Conservation (phyloP, 2,329 filamentous ascomycete genomes). For the Chalara sp. region DNA sequence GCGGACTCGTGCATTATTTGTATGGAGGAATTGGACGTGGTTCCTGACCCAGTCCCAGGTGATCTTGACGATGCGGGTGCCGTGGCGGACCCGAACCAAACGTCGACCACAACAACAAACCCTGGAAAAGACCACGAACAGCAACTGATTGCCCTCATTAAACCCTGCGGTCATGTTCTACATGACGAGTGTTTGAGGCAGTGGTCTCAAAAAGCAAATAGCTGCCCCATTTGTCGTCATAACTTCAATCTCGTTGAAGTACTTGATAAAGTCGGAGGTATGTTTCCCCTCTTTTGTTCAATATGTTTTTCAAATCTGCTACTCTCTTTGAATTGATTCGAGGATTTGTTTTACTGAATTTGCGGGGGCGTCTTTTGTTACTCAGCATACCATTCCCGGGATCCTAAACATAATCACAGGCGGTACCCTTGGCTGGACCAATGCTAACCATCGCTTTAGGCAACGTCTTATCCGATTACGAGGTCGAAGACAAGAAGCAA, state of each 20-base stretch:
- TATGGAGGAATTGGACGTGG: conserved; percentile 48
- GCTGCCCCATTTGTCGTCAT: conserved; percentile 92
- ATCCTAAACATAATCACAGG: not conserved
- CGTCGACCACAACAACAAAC: conserved; percentile 17
- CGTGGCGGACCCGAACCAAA: conserved; percentile 12
- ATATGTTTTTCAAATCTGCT: no score
- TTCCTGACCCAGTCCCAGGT: conserved; percentile 13
- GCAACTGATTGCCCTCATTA: conserved; percentile 46
- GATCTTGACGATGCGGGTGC: conserved; percentile 15
- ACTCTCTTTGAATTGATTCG: no score
- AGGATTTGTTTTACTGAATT: not conserved
- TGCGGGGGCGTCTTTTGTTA: not conserved
- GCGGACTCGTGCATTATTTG: conserved; percentile 66
- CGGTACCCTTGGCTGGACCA: not conserved
- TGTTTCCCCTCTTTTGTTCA: conserved; percentile 28
- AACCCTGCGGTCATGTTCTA: conserved; percentile 82
- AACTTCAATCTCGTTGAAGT: conserved; percentile 87
- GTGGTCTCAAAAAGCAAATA: conserved; percentile 96
- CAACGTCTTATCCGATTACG: conserved; percentile 48
- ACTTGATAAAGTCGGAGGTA: conserved; percentile 73
- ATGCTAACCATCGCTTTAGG: conserved; percentile 33
- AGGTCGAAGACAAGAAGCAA: conserved; percentile 78
- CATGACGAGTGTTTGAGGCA: conserved; percentile 89
- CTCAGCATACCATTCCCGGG: not conserved
- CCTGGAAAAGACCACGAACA: conserved; percentile 15